Percentiles rank a stretch among this genome's conserved stretches.
These are phyloP conservation scores for Shiraia bambusicola DNA, from an alignment of 2,329 filamentous ascomycete genomes.

Conservation along the genomic window DNA sequence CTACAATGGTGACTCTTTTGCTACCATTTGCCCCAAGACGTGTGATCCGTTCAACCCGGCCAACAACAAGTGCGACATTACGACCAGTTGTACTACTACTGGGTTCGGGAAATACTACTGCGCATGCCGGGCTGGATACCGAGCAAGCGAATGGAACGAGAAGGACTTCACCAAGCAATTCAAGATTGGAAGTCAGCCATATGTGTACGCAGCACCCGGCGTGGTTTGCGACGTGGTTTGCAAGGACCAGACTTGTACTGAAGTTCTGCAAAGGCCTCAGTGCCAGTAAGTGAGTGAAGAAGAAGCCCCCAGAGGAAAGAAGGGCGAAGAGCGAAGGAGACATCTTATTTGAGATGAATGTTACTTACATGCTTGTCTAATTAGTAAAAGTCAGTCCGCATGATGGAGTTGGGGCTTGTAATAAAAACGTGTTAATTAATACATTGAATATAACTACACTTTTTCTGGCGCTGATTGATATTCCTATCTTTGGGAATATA, in stretches of 20 bases:
- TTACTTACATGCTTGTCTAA: neutral
- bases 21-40: conserved; percentile 20
- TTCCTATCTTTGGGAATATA: neutral
- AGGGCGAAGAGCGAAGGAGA: neutral
- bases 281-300: conserved; percentile 15
- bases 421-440: conserved; percentile 15
- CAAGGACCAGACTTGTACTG: conserved; percentile 20
- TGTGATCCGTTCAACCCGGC: conserved; percentile 29
- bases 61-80: conserved; percentile 28
- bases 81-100: conserved; percentile 24
- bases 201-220: conserved; percentile 25
- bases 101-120: conserved; percentile 31
- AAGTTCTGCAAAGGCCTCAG: conserved; percentile 22
- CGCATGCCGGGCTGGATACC: conserved; percentile 31
- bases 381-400: neutral
- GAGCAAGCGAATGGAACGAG: conserved; percentile 17
- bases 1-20: conserved; percentile 24
- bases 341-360: neutral
- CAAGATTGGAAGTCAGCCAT: conserved; percentile 25
- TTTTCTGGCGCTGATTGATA: conserved; percentile 1
- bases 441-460: conserved; percentile 13
- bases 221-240: conserved; percentile 27
- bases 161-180: conserved; percentile 35
- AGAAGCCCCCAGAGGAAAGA: neutral
- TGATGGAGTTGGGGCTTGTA: conserved; percentile 17